A percentile compares a stretch with the other conserved stretches of the same genome.
These are phyloP conservation scores for Pezicula carpinea DNA, from an alignment of 2,329 filamentous ascomycete species.

Conservation along the genomic window DNA sequence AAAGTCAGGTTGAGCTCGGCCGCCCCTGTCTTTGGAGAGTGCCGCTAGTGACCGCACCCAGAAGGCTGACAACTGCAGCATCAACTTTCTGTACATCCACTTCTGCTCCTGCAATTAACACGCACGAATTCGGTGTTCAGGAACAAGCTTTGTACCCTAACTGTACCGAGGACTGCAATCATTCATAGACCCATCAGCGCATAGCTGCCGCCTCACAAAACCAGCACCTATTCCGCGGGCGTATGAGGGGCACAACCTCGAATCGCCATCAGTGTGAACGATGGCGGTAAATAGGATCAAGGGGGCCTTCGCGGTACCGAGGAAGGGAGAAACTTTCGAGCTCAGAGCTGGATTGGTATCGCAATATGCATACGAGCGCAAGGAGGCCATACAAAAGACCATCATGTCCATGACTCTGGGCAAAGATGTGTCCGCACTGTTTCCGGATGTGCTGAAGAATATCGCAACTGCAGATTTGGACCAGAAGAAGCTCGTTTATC, in stretches of 20 bases:
- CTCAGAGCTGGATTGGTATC: constrained; percentile 91
- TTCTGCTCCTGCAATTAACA: constrained; percentile 6
- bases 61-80: constrained; percentile 7
- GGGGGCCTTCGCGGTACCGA: constrained; percentile 86
- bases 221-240: constrained; percentile 19
- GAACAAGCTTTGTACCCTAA: not conserved
- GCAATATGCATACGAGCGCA: constrained; percentile 98
- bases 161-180: constrained; percentile 2
- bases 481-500: constrained; percentile 98
- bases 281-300: constrained; percentile 98
- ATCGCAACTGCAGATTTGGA: constrained; percentile 93
- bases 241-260: constrained; percentile 31
- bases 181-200: constrained; percentile 11
- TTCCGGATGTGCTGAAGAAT: constrained; percentile 97
- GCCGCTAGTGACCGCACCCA: constrained; percentile 5
- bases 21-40: constrained; percentile 16
- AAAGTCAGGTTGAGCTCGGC: constrained; percentile 6
- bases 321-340: constrained; percentile 98
- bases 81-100: constrained; percentile 8
- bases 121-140: not conserved
- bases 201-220: constrained; percentile 18
- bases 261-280: constrained; percentile 34
- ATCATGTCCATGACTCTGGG: constrained; percentile 99
- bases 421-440: constrained; percentile 95
- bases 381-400: constrained; percentile 98